A percentile compares a stretch with the other conserved stretches of the same genome.
phyloP scores from a whole-genome alignment of 805 yeast species.

The Suhomyces xylopsoci region DNA sequence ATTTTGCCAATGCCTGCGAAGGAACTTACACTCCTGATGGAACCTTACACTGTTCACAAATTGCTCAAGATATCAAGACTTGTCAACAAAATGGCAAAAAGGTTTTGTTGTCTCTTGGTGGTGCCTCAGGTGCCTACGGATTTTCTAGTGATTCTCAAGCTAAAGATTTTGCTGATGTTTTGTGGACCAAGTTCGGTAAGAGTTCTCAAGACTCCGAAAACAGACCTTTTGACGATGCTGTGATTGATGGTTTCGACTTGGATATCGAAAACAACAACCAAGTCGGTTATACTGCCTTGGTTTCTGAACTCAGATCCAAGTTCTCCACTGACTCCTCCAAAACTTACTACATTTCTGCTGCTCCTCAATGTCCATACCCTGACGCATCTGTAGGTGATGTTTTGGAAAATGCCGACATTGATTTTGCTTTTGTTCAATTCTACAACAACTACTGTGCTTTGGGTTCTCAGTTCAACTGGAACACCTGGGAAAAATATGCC shows the following conservation, averaged over 20 bases:
- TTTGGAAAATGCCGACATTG: slow-evolving; percentile 55
- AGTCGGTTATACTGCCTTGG: slow-evolving; percentile 63
- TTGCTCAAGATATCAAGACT: slow-evolving; percentile 60
- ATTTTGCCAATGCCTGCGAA: slow-evolving; percentile 14
- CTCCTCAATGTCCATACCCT: slow-evolving; percentile 91
- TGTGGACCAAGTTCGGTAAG: slow-evolving; percentile 26
- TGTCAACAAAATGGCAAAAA: slow-evolving; percentile 82
- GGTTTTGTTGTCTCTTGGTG: slow-evolving; percentile 71
- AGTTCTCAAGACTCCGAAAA: slow-evolving; percentile 17
- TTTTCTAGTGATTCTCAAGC: slow-evolving; percentile 31
- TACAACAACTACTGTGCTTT: slow-evolving; percentile 80
- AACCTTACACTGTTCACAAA: slow-evolving; percentile 17
- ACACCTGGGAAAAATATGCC: slow-evolving; percentile 71
- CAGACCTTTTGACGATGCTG: slow-evolving; percentile 66
- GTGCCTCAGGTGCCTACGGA: slow-evolving; percentile 39
- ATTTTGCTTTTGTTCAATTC: slow-evolving; percentile 83
- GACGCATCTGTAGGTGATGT: slow-evolving; percentile 46
- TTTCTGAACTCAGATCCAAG: slow-evolving; percentile 27
- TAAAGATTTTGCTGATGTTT: slow-evolving; percentile 23
- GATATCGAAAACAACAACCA: slow-evolving; percentile 63
- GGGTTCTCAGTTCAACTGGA: slow-evolving; percentile 51
- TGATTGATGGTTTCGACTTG: slow-evolving; percentile 80
- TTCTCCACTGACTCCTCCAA: slow-evolving; percentile 38
- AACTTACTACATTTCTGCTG: slow-evolving; percentile 74
- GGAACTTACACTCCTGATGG: slow-evolving; percentile 12